Base-by-base conservation (phyloP, 2,329 filamentous ascomycete species). In the Pseudogymnoascus sp. region DNA sequence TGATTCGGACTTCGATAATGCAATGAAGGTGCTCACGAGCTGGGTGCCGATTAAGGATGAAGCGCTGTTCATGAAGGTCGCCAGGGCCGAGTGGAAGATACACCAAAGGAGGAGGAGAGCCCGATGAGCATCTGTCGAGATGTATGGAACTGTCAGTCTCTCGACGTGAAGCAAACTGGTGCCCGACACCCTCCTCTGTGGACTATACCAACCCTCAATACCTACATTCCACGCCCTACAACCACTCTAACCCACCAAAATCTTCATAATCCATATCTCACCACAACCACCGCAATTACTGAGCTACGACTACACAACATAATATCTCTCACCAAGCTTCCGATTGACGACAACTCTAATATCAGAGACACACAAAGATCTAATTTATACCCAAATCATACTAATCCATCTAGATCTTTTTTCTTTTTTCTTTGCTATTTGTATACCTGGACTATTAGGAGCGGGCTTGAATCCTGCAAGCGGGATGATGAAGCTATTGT, bases 1-100 rank as follows among this genome's bases (percentile, higher is more conserved):
- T 5, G 92, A 96, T 70, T 91, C 90, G 16, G 95, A 99, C 74
- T 99, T 97, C 75, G 95, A 99, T 75, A 96, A 96, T 71, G 90
- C 90, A 56, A 99, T 99, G 95, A 97, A 97, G 78, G 89, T 93
- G 6, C 80, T 99, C 66, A 97, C 95, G 31, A 92, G 89, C 63
- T 96, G 91, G 86, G 88, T 97, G 49, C 92, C 93, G 18, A 88
- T 99, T 74, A 91, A 91, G 76, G 93, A 99, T 71, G 91, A 96
- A 72, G 92, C 97, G 73, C 77, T 96, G 64, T 82, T 99, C 70
- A 96, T 99, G 91, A 88, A 88, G 70, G 91, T 97, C 64, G 87
- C 91, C 25, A 88, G 88, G 72, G 87, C 90, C 12, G 93, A 97
- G 77, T 97, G 90, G 84, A 96, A 90, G 78, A 75, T 79, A 60